Conservation (phyloP, 2,329 filamentous ascomycete genomes). For the Fusarium hainanense region DNA sequence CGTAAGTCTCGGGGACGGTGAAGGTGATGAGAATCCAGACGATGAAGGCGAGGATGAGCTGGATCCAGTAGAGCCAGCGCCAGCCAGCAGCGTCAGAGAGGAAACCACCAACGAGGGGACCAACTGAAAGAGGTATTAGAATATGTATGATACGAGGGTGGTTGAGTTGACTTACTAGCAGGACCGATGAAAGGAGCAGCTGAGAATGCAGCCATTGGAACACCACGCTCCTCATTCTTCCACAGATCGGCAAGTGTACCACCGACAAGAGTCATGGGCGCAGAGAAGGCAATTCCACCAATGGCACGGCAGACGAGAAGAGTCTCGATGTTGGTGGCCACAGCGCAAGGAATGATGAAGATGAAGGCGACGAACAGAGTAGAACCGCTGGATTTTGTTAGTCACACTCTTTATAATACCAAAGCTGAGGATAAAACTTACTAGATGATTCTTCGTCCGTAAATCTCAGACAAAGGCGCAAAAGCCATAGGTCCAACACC, state of each 20-base stretch:
- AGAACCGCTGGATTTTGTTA: conserved; percentile 53
- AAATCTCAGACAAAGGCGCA: conserved; percentile 80
- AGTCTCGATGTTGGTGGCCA: conserved; percentile 79
- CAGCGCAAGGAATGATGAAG: conserved; percentile 83
- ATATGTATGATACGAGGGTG: accelerated
- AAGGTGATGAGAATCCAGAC: conserved; percentile 83
- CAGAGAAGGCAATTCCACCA: conserved; percentile 85
- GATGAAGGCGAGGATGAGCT: conserved; percentile 77
- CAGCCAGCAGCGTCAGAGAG: conserved; percentile 76
- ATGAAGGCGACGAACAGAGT: conserved; percentile 78
- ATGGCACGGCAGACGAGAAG: conserved; percentile 81
- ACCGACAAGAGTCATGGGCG: conserved; percentile 87
- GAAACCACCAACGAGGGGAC: conserved; percentile 81
- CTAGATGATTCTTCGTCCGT: conserved; percentile 79
- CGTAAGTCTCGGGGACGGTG: conserved; percentile 91
- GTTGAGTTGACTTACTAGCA: conserved; percentile 60
- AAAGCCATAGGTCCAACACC: conserved; percentile 84
- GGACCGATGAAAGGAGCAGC: conserved; percentile 87
- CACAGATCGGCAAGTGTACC: conserved; percentile 87
- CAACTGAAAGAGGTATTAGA: conserved; percentile 56
- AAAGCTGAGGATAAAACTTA: conserved; percentile 41
- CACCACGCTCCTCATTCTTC: conserved; percentile 83
- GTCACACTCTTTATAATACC: background rate
- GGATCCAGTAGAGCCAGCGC: conserved; percentile 90
- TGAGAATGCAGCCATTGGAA: conserved; percentile 87